A percentile compares a stretch with the other conserved stretches of the same genome.
These are phyloP conservation scores for Blumeria hordei DNA, from an alignment of 2,329 filamentous ascomycete genomes.

Conservation along the genomic window DNA sequence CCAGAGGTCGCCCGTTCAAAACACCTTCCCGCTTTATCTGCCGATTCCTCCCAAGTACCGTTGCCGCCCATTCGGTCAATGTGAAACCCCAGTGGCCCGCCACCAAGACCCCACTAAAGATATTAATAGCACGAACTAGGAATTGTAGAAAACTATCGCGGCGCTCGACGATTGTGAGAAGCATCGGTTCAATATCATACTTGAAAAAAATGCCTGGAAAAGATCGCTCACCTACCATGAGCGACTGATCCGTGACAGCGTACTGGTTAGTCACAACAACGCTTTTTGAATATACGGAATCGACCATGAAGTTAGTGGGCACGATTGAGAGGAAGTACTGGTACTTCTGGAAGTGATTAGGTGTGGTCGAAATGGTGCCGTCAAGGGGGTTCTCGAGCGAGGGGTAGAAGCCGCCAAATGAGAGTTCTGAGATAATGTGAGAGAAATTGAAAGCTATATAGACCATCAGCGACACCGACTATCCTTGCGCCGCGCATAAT, in stretches of 20 bases:
- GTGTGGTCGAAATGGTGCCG: slow-evolving; percentile 58
- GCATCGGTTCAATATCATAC: slow-evolving; percentile 92
- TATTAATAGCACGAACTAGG: slow-evolving; percentile 65
- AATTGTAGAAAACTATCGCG: slow-evolving; percentile 52
- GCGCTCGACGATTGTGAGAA: slow-evolving; percentile 64
- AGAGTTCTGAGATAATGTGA: slow-evolving; percentile 86
- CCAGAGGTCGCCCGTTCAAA: slow-evolving; percentile 13
- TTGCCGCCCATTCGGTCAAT: slow-evolving; percentile 48
- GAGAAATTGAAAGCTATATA: slow-evolving; percentile 78
- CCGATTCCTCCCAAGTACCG: slow-evolving; percentile 22
- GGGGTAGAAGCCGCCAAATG: slow-evolving; percentile 92
- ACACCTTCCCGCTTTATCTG: slow-evolving; percentile 16
- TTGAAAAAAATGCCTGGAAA: slow-evolving; percentile 94
- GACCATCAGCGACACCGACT: background rate
- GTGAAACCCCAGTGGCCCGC: slow-evolving; percentile 87
- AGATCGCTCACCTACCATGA: slow-evolving; percentile 39
- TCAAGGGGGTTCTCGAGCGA: slow-evolving; percentile 85
- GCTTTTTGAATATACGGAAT: slow-evolving; percentile 19
- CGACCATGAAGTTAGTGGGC: slow-evolving; percentile 70
- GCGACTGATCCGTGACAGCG: slow-evolving; percentile 75
- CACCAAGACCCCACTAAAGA: slow-evolving; percentile 73
- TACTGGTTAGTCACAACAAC: slow-evolving; percentile 91
- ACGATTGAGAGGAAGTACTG: slow-evolving; percentile 95
- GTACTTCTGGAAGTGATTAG: slow-evolving; percentile 71
- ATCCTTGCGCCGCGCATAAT: background rate